Evolutionary conservation across 768 basidiomycete genomes (phyloP), one percentile per base, ranked within the genome.

Genomic region (Pholiota molesta): DNA sequence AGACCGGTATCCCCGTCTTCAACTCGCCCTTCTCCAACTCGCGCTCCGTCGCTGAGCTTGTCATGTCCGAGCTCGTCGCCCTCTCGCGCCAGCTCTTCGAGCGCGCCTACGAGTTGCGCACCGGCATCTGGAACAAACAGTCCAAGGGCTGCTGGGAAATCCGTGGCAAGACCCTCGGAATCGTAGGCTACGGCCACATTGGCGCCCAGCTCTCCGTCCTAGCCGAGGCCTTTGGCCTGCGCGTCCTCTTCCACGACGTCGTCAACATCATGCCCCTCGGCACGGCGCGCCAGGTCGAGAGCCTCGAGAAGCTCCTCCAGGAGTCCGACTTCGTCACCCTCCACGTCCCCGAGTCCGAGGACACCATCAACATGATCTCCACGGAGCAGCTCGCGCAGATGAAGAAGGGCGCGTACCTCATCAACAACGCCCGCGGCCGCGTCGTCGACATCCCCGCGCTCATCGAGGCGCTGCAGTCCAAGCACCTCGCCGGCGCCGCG

Each of bases 1-100:
- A 86, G 57, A 87, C 92, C 56, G 97, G 97, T 61, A 91, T 99
- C 66, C 94, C 97, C 29, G 97, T 99, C 59, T 99, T 99, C 84
- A 99, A 99, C 76, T 99, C 97, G 6, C 97, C 97, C 37, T 97
- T 96, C 79, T 96, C 94, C 72, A 99, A 97, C 81, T 99, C 97
- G 33, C 93, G 97, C 68, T 99, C 97, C 0, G 97, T 99, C 58
- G 97, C 97, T 42, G 97, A 99, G 78, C 88, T 99, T 52, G 97
- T 99, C 76, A 87, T 99, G 76, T 83, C 89, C 61, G 97, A 99
- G 77, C 83, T 99, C 69, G 86, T 99, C 70, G 91, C 91, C 3
- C 89, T 99, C 65, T 97, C 97, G 3, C 90, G 97, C 26, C 97
- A 99, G 72, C 86, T 97, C 68, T 88, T 88, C 68, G 92, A 99